Percentiles rank a stretch among this genome's conserved stretches.
These are phyloP conservation scores for Hibiscus tridactylites DNA, from an alignment of 345 rosid genomes.

Conservation along the genomic window DNA sequence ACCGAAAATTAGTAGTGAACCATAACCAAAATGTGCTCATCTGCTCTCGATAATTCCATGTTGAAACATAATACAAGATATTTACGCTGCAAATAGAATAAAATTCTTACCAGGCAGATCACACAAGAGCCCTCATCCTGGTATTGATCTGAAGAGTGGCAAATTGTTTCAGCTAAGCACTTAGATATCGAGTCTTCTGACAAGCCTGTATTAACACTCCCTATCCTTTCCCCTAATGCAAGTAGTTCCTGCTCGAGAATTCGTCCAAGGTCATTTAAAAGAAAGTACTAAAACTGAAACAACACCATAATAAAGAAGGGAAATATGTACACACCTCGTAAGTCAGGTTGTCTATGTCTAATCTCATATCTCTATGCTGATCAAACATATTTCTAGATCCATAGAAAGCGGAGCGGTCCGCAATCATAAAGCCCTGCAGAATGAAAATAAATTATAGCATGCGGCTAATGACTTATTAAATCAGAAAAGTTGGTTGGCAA, in stretches of 20 bases:
- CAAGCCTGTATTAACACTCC: slow-evolving; percentile 74
- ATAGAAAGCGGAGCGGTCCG: slow-evolving; percentile 42
- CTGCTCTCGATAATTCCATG: not conserved
- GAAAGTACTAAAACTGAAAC: not conserved
- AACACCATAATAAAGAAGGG: not conserved
- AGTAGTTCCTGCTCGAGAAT: slow-evolving; percentile 59
- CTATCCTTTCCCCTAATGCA: slow-evolving; percentile 85
- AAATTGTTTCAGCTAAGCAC: slow-evolving; percentile 42
- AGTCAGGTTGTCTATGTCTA: slow-evolving; percentile 74
- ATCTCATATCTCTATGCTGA: slow-evolving; percentile 81
- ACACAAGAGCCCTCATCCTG: slow-evolving; percentile 55
- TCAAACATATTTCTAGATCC: slow-evolving; percentile 51
- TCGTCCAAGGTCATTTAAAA: slow-evolving; percentile 1
- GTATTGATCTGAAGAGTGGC: slow-evolving; percentile 26
- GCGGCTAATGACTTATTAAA: not conserved
- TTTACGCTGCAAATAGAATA: not conserved
- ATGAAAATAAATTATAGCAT: not conserved
- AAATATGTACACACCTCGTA: slow-evolving; percentile 55
- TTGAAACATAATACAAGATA: not conserved
- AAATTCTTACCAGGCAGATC: slow-evolving; percentile 70
- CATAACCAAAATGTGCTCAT: not conserved
- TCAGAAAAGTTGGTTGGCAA: not conserved
- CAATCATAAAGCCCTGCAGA: slow-evolving; percentile 50
- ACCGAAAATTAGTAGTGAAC: not conserved
- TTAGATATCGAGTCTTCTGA: slow-evolving; percentile 46